phyloP scores from a whole-genome alignment of 345 rosid species.

The Microcos paniculata region DNA sequence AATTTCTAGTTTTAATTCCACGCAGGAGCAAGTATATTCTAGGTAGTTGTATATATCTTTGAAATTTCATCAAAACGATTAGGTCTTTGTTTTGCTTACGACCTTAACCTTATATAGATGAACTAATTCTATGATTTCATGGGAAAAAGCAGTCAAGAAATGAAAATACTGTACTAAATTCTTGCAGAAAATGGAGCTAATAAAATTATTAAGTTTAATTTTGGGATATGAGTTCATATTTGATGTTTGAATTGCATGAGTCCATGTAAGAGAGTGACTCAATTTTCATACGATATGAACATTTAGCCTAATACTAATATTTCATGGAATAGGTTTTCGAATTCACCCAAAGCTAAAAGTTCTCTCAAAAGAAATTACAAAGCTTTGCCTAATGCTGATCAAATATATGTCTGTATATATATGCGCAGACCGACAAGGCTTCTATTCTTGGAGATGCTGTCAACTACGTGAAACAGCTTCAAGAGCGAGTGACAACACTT shows the following conservation, averaged over 20 bases:
- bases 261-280: not conserved
- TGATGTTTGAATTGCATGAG: not conserved
- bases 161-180: not conserved
- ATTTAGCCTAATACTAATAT: not conserved
- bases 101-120: not conserved
- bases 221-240: not conserved
- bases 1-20: too few relatives aligned
- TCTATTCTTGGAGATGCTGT: constrained; percentile 69
- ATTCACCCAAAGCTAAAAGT: not conserved
- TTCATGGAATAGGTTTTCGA: not conserved
- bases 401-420: too few relatives aligned
- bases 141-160: not conserved
- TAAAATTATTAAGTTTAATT: not conserved
- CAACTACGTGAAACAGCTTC: constrained; percentile 59
- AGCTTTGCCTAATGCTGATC: not conserved
- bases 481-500: constrained; percentile 57
- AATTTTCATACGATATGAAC: not conserved
- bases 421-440: constrained; percentile 60
- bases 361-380: not conserved
- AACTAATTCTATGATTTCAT: not conserved
- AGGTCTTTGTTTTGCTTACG: not conserved
- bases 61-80: not conserved
- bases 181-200: not conserved
- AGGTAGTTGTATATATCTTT: not conserved
- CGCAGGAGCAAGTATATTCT: too few relatives aligned